A percentile compares a stretch with the other conserved stretches of the same genome.
These are phyloP conservation scores for Pezicula rhizophila DNA, from an alignment of 2,329 filamentous ascomycete species.

Conservation along the genomic window DNA sequence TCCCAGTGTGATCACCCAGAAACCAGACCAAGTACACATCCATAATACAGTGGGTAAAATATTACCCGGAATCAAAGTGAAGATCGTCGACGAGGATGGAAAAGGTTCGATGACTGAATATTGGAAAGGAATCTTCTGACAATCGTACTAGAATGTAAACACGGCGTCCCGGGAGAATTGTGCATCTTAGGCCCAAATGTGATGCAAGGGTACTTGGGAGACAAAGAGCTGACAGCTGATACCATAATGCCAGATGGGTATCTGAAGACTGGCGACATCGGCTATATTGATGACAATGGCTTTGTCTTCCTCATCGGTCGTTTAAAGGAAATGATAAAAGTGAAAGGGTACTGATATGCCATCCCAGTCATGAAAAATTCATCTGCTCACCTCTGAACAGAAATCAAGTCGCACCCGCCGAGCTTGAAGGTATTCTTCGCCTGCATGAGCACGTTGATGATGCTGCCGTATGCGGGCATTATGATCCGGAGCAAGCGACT, in stretches of 20 bases:
- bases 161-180: conserved; percentile 54
- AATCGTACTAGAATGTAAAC: background rate
- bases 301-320: conserved; percentile 64
- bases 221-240: conserved; percentile 55
- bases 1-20: conserved; percentile 8
- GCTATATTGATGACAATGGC: conserved; percentile 46
- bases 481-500: conserved; percentile 36
- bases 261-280: conserved; percentile 66
- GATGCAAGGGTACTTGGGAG: conserved; percentile 73
- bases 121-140: background rate
- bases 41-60: background rate
- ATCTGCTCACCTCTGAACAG: background rate
- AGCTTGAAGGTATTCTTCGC: conserved; percentile 30
- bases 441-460: conserved; percentile 38
- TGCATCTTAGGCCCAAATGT: conserved; percentile 67
- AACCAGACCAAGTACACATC: conserved; percentile 3
- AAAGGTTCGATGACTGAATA: too few relatives aligned
- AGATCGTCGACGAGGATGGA: background rate
- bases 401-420: conserved; percentile 30
- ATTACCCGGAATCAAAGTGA: background rate
- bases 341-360: conserved; percentile 31
- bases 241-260: conserved; percentile 45
- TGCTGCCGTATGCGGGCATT: conserved; percentile 52
- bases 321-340: conserved; percentile 52
- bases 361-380: conserved; percentile 19